phyloP scores from a whole-genome alignment of 352 stramenopile species.

The Phytophthora foliorum region DNA sequence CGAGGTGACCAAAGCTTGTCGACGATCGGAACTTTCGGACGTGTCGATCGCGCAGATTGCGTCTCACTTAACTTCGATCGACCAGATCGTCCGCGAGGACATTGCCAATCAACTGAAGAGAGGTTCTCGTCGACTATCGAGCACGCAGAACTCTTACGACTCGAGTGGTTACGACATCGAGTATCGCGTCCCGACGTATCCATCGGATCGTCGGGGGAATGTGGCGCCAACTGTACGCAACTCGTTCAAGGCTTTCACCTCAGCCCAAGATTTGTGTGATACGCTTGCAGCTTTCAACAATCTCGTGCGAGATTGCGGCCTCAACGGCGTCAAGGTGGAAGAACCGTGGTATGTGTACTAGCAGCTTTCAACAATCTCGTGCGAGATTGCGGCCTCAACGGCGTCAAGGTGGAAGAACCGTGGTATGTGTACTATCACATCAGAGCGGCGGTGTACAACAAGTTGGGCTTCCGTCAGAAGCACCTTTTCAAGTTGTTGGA shows the following conservation, averaged over 20 bases:
- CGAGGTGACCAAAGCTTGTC: conserved; percentile 57
- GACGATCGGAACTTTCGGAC: conserved; percentile 58
- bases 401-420: conserved; percentile 47
- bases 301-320: conserved; percentile 45
- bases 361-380: conserved; percentile 61
- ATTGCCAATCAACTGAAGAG: conserved; percentile 33
- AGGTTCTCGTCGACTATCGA: conserved; percentile 53
- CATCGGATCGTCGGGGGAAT: conserved; percentile 7
- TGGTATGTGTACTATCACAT: conserved; percentile 68
- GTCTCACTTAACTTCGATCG: conserved; percentile 59
- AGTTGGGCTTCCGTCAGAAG: conserved; percentile 71
- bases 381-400: conserved; percentile 49
- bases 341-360: conserved; percentile 64
- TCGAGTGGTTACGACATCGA: background rate
- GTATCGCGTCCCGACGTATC: background rate
- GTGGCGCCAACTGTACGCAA: conserved; percentile 13
- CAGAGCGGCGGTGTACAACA: conserved; percentile 52
- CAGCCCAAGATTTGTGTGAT: conserved; percentile 61
- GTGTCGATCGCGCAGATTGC: conserved; percentile 58
- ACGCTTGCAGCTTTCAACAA: conserved; percentile 61
- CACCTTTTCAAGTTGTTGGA: conserved; percentile 76
- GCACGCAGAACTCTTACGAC: conserved; percentile 10
- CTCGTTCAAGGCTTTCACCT: conserved; percentile 62
- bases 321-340: conserved; percentile 41
- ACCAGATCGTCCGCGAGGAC: conserved; percentile 68